Evolutionary conservation across 345 rosid species (phyloP).

Genomic region (Psidium friedrichsthalianum): DNA sequence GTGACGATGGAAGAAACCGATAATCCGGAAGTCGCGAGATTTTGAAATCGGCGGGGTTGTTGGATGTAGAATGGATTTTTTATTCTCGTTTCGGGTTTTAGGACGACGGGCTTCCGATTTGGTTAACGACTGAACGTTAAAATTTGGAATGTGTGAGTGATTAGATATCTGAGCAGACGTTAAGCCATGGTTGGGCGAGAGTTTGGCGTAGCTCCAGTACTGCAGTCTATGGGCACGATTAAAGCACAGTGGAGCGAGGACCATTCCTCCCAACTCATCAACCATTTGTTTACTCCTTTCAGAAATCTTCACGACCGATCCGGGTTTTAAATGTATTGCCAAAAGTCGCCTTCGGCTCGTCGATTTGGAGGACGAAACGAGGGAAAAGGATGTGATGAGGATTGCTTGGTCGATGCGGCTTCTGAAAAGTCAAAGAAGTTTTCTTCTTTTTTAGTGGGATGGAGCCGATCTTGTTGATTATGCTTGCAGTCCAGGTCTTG

Average conservation of each 20-base stretch:
- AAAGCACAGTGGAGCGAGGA: neutral
- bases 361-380: neutral
- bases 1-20: neutral
- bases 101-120: neutral
- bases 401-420: neutral
- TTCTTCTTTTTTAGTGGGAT: neutral
- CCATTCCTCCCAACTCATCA: neutral
- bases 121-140: neutral
- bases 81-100: neutral
- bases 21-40: neutral
- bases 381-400: neutral
- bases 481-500: neutral
- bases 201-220: neutral
- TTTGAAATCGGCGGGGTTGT: neutral
- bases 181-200: neutral
- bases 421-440: neutral
- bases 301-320: neutral
- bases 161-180: neutral
- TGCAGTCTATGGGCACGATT: neutral
- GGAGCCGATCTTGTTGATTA: neutral
- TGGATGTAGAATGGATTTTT: neutral
- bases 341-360: neutral
- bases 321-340: neutral
- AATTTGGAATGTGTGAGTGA: neutral
- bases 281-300: neutral